Evolutionary conservation across 192 early-diverging fungal species (phyloP).

Genomic region (Paraglomus occultum): DNA sequence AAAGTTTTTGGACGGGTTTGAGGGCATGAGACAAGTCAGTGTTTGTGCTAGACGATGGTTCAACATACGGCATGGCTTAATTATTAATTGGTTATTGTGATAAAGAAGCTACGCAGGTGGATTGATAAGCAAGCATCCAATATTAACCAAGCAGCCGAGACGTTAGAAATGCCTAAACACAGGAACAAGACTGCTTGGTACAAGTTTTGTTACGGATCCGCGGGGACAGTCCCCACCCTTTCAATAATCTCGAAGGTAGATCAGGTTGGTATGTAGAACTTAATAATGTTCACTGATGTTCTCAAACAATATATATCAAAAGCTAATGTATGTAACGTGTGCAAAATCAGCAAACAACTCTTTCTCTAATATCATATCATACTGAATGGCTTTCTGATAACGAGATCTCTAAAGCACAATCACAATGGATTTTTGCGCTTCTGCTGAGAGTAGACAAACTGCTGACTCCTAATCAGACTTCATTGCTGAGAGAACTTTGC

Average conservation of each 20-base stretch:
- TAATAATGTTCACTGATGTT: background rate
- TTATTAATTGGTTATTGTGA: background rate
- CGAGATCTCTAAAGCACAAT: constrained; percentile 23
- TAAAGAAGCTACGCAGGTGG: background rate
- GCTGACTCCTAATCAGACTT: constrained; percentile 36
- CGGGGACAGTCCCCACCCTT: constrained; percentile 5
- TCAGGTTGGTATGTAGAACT: constrained; percentile 4
- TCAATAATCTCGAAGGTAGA: constrained; percentile 17
- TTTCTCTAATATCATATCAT: constrained; percentile 26
- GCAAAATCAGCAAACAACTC: constrained; percentile 11
- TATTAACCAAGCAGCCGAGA: background rate
- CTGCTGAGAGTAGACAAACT: constrained; percentile 37
- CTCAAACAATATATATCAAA: background rate
- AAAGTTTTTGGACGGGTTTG: constrained; percentile 9
- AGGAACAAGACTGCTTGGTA: constrained; percentile 18
- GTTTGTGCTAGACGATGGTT: background rate
- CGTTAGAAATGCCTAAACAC: background rate
- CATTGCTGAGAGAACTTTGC: constrained; percentile 32
- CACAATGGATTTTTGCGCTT: constrained; percentile 36
- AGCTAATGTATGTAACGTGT: background rate
- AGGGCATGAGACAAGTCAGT: constrained; percentile 12
- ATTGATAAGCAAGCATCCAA: background rate
- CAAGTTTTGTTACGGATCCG: constrained; percentile 25
- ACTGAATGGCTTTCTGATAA: constrained; percentile 15
- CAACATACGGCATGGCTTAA: background rate